phyloP scores from a whole-genome alignment of 2,329 filamentous ascomycete genomes.

The Diaporthe amygdali region DNA sequence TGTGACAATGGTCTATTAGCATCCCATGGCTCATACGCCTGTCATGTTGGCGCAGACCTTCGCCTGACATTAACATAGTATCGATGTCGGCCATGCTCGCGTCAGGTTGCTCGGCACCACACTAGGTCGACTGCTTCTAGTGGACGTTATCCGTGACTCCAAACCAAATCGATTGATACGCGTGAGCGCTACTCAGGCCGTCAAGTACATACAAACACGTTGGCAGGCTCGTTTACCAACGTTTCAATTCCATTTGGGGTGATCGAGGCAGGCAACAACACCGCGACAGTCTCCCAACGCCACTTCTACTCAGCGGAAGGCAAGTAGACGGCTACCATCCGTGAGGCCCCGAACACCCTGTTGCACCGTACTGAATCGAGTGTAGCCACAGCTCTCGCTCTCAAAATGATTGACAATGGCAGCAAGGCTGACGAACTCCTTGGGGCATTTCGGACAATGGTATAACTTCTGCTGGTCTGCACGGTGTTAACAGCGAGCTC shows the following conservation, averaged over 20 bases:
- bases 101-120: too few species aligned
- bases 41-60: too few species aligned
- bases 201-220: too few species aligned
- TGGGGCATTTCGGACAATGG: conserved; percentile 42
- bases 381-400: conserved; percentile 46
- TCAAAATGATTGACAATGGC: conserved; percentile 48
- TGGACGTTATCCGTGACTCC: too few species aligned
- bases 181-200: too few species aligned
- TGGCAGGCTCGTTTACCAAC: background rate
- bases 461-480: conserved; percentile 45
- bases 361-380: conserved; percentile 44
- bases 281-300: background rate
- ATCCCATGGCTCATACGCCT: too few species aligned
- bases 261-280: background rate
- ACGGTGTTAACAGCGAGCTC: conserved; percentile 31
- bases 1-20: too few species aligned
- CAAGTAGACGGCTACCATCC: conserved; percentile 22
- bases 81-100: too few species aligned
- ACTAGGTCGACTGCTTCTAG: too few species aligned
- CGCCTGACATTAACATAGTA: too few species aligned
- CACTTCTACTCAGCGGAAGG: background rate
- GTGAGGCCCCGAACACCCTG: conserved; percentile 29
- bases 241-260: background rate
- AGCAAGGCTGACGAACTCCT: conserved; percentile 46
- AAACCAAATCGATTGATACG: too few species aligned